Evolutionary conservation across 2,329 filamentous ascomycete species (phyloP).

Genomic region (Diaporthe australafricana): DNA sequence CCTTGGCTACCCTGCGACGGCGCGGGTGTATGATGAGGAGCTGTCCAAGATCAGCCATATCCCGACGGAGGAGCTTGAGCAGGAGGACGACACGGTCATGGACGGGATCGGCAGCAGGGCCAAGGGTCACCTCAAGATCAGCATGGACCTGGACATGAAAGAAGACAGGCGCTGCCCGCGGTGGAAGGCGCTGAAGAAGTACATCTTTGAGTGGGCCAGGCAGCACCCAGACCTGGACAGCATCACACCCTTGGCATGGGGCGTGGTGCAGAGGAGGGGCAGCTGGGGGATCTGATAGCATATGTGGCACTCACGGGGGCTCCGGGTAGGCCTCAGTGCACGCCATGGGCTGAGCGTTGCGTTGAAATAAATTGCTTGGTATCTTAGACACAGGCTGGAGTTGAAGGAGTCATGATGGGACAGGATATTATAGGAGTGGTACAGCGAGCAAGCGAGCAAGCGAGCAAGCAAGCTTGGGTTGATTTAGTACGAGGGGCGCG

Average conservation of each 20-base stretch:
- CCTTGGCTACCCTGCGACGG: conserved; percentile 88
- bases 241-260: conserved; percentile 73
- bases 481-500: neutral
- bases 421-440: neutral
- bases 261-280: conserved; percentile 73
- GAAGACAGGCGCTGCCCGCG: conserved; percentile 71
- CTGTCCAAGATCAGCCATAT: conserved; percentile 84
- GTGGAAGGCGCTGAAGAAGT: conserved; percentile 86
- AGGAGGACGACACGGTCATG: conserved; percentile 73
- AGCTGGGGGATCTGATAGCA: conserved; percentile 75
- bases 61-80: conserved; percentile 73
- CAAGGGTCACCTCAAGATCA: conserved; percentile 82
- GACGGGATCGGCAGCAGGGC: conserved; percentile 56
- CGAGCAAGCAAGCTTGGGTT: conserved; percentile 1
- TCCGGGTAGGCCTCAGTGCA: neutral
- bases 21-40: conserved; percentile 85
- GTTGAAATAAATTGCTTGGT: neutral
- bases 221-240: conserved; percentile 82
- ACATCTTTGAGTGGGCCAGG: conserved; percentile 89
- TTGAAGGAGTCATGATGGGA: neutral
- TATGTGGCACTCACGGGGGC: neutral
- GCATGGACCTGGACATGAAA: conserved; percentile 57
- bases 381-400: neutral
- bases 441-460: neutral
- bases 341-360: neutral